Evolutionary conservation across 2,329 filamentous ascomycete species (phyloP).

Genomic region (Endothia cerciana): DNA sequence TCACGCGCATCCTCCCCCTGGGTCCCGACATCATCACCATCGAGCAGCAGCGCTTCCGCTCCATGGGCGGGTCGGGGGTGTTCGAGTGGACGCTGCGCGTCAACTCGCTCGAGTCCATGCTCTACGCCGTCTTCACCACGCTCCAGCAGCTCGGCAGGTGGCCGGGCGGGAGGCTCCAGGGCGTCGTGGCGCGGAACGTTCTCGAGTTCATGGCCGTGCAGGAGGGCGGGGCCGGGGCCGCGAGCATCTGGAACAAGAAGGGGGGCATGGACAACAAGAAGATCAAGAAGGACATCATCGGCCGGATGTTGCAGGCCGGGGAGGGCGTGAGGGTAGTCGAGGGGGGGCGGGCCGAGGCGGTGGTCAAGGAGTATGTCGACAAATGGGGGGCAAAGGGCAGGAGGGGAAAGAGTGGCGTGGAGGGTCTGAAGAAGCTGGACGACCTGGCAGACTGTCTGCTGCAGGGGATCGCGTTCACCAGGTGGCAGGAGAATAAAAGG

Average conservation of each 20-base stretch:
- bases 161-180: constrained; percentile 40
- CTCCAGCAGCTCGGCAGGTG: constrained; percentile 50
- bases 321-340: constrained; percentile 36
- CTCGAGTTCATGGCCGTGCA: constrained; percentile 35
- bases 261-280: constrained; percentile 52
- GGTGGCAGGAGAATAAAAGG: constrained; percentile 69
- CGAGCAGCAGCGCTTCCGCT: constrained; percentile 64
- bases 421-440: constrained; percentile 66
- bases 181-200: constrained; percentile 61
- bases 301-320: constrained; percentile 50
- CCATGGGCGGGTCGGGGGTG: constrained; percentile 65
- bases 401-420: constrained; percentile 30
- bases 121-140: constrained; percentile 70
- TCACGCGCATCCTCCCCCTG: constrained; percentile 47
- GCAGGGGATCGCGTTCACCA: constrained; percentile 76
- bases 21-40: constrained; percentile 73
- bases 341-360: constrained; percentile 39
- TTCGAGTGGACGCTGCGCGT: constrained; percentile 84
- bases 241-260: constrained; percentile 42
- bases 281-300: constrained; percentile 66
- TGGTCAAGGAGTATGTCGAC: constrained; percentile 41
- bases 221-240: constrained; percentile 22
- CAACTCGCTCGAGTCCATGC: constrained; percentile 80
- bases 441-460: constrained; percentile 80
- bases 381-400: constrained; percentile 30